Evolutionary conservation across 73 alveolate species (phyloP).

Genomic region (Tetrahymena malaccensis): DNA sequence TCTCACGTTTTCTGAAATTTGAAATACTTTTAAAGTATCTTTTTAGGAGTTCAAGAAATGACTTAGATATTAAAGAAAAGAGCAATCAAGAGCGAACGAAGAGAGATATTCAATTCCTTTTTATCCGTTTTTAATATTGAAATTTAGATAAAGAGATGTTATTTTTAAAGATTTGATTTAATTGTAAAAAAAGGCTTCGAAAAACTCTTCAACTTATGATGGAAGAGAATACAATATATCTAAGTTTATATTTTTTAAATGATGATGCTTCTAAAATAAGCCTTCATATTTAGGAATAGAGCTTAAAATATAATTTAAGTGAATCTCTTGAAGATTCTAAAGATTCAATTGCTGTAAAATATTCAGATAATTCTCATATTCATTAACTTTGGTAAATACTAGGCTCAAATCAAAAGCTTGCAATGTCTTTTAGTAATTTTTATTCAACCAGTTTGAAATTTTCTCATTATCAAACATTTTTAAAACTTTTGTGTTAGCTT

Average conservation of each 20-base stretch:
- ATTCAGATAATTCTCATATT: background rate
- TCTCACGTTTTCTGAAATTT: background rate
- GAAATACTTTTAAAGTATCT: background rate
- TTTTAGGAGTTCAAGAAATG: background rate
- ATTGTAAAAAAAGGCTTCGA: background rate
- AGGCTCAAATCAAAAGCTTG: background rate
- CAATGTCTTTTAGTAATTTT: background rate
- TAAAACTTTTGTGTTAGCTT: background rate
- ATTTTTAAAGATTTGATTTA: background rate
- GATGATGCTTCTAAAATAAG: background rate
- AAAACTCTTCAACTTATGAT: background rate
- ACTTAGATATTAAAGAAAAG: background rate
- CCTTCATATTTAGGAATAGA: background rate
- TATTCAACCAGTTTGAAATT: background rate
- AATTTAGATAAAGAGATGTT: background rate
- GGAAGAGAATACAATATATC: background rate
- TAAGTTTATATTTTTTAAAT: background rate
- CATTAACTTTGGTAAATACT: background rate
- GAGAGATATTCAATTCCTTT: background rate
- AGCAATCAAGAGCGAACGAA: background rate
- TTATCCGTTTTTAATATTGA: background rate
- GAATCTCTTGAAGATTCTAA: background rate
- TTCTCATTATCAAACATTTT: background rate
- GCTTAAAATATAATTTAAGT: background rate
- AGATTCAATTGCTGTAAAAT: background rate